Base-by-base conservation (phyloP, 2,329 filamentous ascomycete genomes). In the Epichloe bromicola region DNA sequence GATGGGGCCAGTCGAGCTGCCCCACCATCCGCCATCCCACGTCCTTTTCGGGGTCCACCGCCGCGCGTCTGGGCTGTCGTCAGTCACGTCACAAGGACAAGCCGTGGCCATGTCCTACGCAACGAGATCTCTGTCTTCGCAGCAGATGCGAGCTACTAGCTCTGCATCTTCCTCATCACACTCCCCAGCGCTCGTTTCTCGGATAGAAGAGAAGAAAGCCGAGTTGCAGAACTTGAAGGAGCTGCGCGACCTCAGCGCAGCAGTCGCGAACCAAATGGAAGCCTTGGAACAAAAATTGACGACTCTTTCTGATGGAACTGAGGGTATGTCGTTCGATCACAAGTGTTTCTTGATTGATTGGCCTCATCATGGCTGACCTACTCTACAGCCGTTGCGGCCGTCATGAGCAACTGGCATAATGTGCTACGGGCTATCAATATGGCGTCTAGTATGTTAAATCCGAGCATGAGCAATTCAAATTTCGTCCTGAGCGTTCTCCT, bases 341-440 rank as follows among this genome's bases (percentile, higher is more conserved):
- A 4, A 11, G 14, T 3, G 14, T 15, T 30, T 30, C 34, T 19
- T n/a, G 20, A 7, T 19, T n/a, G 20, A 10, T 26, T 10, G 14
- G 12, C 15, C 11, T 17, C 14, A 6, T 37, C 23, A n/a, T 49
- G 49, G 47, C 60, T 65, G 42, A 67, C 55, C n/a, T 53, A 51
- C 48, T 38, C 58, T 55, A 45, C 63, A 88, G 86, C 85, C 54
- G 88, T 94, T 60, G 87, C 88, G 39, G 78, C 83, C n/a, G 87
- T 94, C 20, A 73, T 94, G 63, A 79, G 83, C 49, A 94, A 93
- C 65, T 94, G 88, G 88, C 85, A 90, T 66, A 90, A 88, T 59
- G 87, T 94, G 56, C 74, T 94, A 54, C 76, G 85, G 57, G 86
- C 86, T 41, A 90, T 94, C 61, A 85, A 85, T 62, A 90, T 93